phyloP scores from a whole-genome alignment of 208 protist genomes.

The Tritrichomonas foetus region DNA sequence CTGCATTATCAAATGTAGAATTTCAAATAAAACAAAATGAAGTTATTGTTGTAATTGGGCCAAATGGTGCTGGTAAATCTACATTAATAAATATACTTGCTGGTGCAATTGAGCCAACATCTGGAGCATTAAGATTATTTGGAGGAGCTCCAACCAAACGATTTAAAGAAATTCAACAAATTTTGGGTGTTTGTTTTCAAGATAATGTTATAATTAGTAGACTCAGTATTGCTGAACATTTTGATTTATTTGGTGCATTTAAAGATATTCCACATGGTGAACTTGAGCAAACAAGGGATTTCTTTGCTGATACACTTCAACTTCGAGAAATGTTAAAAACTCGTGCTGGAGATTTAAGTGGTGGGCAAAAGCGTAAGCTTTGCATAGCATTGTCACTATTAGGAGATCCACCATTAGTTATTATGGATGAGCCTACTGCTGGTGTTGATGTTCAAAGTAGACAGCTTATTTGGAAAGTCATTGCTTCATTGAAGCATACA shows the following conservation, averaged over 20 bases:
- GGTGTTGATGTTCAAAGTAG: conserved; percentile 31
- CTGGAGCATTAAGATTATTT: not conserved
- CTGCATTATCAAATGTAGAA: not conserved
- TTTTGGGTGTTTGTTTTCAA: not conserved
- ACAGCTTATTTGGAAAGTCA: not conserved
- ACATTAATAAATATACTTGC: not conserved
- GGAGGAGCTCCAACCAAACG: not conserved
- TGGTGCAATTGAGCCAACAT: not conserved
- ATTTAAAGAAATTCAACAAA: not conserved
- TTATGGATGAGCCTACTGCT: conserved; percentile 40
- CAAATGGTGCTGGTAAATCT: conserved; percentile 39
- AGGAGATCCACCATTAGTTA: conserved; percentile 38
- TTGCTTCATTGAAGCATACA: not conserved
- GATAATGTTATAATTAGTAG: not conserved
- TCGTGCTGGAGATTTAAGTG: conserved; percentile 1
- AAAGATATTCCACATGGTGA: not conserved
- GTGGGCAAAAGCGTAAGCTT: conserved; percentile 29
- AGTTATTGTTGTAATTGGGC: conserved; percentile 25
- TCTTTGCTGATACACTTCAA: not conserved
- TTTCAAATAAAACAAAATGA: conserved; percentile 21
- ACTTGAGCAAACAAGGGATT: not conserved
- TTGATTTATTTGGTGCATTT: not conserved
- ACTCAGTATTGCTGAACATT: not conserved
- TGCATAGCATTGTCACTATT: not conserved
- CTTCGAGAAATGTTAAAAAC: not conserved